phyloP scores from a whole-genome alignment of 139 green algal genomes.

The Coccomyxa sp. region DNA sequence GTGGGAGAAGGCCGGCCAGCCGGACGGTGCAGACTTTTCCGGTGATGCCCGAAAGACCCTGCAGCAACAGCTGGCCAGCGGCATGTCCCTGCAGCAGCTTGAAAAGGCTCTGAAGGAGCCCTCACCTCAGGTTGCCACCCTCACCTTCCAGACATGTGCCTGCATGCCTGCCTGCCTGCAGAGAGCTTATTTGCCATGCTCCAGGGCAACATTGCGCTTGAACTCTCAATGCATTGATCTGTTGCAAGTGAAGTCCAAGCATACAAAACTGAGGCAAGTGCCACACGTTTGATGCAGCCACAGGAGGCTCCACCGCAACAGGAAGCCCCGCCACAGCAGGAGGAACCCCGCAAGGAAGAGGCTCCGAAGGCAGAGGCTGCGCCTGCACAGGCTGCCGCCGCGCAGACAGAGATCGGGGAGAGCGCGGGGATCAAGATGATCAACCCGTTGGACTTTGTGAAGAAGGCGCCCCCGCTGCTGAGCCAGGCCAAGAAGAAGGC shows the following conservation, averaged over 20 bases:
- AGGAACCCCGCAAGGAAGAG: neutral
- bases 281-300: neutral
- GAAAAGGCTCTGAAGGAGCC: conserved; percentile 27
- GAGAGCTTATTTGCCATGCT: too few species aligned
- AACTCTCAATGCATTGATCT: too few species aligned
- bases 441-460: conserved; percentile 74
- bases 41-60: conserved; percentile 41
- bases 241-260: too few species aligned
- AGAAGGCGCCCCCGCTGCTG: conserved; percentile 42
- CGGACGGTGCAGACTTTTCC: conserved; percentile 72
- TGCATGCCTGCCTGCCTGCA: neutral
- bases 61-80: conserved; percentile 41
- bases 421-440: conserved; percentile 37
- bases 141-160: too few species aligned
- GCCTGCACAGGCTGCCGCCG: neutral
- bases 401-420: conserved; percentile 41
- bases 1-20: conserved; percentile 78
- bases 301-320: neutral
- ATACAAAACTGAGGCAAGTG: too few species aligned
- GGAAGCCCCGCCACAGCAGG: neutral
- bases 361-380: neutral
- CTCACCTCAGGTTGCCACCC: neutral
- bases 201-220: too few species aligned
- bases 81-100: conserved; percentile 41
- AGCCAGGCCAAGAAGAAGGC: conserved; percentile 30